Conservation (phyloP, 306 rosid genomes). For the Dicorynia guianensis region DNA sequence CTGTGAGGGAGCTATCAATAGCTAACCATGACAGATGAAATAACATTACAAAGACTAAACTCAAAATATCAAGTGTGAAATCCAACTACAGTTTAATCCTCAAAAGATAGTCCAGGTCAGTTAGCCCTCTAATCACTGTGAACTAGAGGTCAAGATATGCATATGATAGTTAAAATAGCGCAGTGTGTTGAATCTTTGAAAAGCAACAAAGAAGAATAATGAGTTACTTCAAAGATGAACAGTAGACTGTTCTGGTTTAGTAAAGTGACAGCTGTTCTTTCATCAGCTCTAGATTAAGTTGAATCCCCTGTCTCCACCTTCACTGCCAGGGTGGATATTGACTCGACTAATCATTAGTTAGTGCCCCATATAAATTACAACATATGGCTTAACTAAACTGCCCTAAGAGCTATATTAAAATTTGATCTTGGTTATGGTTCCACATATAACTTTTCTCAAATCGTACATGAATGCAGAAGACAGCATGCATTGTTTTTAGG, state of each 20-base stretch:
- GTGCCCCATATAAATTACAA: not conserved
- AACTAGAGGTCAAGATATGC: too few relatives aligned
- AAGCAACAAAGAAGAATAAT: not conserved
- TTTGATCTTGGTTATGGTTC: not conserved
- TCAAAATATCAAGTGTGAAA: too few relatives aligned
- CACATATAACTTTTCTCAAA: not conserved
- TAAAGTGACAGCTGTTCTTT: constrained; percentile 7
- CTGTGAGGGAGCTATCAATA: too few relatives aligned
- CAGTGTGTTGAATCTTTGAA: not conserved
- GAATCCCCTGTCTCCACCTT: not conserved
- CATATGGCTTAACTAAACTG: not conserved
- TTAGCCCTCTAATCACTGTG: too few relatives aligned
- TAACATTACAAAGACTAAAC: too few relatives aligned
- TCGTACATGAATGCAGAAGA: not conserved
- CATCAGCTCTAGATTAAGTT: not conserved
- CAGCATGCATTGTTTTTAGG: not conserved
- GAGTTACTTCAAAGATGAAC: not conserved
- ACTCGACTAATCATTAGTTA: constrained; percentile 15
- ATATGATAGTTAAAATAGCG: not conserved
- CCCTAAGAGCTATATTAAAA: not conserved
- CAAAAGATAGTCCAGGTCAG: too few relatives aligned
- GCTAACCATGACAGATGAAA: too few relatives aligned
- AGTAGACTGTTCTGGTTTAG: not conserved
- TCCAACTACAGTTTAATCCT: too few relatives aligned
- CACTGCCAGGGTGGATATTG: not conserved